Evolutionary conservation across 352 stramenopile species (phyloP).

Genomic region (Phytopythium chamaehyphon): DNA sequence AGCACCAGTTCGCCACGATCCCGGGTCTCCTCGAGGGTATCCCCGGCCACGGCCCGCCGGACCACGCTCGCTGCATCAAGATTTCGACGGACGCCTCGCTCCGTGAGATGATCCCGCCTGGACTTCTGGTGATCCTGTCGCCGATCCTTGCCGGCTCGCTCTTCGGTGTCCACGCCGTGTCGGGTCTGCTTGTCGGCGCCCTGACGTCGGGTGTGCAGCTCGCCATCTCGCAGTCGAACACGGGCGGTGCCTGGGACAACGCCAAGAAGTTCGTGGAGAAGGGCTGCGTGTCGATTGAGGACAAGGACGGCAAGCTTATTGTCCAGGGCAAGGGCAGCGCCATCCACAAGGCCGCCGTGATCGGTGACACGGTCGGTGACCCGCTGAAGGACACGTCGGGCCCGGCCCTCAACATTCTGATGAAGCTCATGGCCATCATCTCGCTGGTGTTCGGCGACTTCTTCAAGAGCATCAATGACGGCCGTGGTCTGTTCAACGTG

Average conservation of each 20-base stretch:
- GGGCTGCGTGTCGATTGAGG: conserved; percentile 86
- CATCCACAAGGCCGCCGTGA: conserved; percentile 97
- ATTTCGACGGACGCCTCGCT: conserved; percentile 99
- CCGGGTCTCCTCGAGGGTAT: conserved; percentile 96
- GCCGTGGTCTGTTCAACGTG: conserved; percentile 92
- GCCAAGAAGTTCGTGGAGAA: conserved; percentile 99
- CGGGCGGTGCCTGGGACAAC: conserved; percentile 99
- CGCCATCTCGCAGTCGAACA: conserved; percentile 99
- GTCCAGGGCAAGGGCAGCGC: conserved; percentile 94
- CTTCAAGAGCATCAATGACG: conserved; percentile 98
- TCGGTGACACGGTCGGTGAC: conserved; percentile 99
- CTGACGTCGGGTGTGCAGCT: conserved; percentile 97
- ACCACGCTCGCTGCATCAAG: conserved; percentile 95
- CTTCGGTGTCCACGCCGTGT: conserved; percentile 97
- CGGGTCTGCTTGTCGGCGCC: conserved; percentile 95
- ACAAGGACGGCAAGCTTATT: conserved; percentile 90
- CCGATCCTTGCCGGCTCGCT: conserved; percentile 97
- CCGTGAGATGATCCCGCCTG: conserved; percentile 98
- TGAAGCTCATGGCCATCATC: conserved; percentile 99
- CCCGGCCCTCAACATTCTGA: conserved; percentile 99
- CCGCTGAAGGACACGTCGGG: conserved; percentile 99
- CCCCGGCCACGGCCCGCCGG: conserved; percentile 76
- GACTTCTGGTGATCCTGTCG: conserved; percentile 97
- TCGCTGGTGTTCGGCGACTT: conserved; percentile 99
- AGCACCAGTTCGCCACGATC: conserved; percentile 98